A percentile compares a stretch with the other conserved stretches of the same genome.
Evolutionary conservation across 2,329 filamentous ascomycete species (phyloP).

Genomic region (Rhinocladiella mackenziei): DNA sequence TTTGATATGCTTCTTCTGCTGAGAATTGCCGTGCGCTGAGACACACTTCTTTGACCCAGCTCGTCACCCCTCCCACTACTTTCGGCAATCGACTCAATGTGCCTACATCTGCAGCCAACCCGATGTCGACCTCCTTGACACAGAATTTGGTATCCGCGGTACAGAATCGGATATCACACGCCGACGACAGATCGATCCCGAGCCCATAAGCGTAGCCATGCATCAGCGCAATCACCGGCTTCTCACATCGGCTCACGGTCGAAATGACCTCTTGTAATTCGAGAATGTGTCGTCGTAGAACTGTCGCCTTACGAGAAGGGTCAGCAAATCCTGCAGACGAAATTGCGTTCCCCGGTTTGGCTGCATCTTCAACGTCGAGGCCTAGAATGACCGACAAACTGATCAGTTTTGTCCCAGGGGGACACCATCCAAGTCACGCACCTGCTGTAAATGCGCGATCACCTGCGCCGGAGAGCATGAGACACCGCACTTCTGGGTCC

Average conservation of each 20-base stretch:
- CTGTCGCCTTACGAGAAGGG: conserved; percentile 59
- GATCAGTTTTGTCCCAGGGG: too few relatives aligned
- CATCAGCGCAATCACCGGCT: conserved; percentile 79
- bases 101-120: conserved; percentile 47
- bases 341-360: conserved; percentile 48
- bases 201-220: conserved; percentile 76
- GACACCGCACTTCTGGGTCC: conserved; percentile 68
- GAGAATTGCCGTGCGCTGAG: conserved; percentile 43
- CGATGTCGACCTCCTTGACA: conserved; percentile 50
- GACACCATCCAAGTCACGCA: conserved; percentile 5
- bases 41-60: conserved; percentile 50
- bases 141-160: conserved; percentile 37
- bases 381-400: conserved; percentile 52
- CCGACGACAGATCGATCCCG: conserved; percentile 60
- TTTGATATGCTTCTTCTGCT: conserved; percentile 42
- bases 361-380: conserved; percentile 73
- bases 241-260: conserved; percentile 79
- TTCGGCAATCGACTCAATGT: conserved; percentile 47
- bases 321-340: conserved; percentile 45
- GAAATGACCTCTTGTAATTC: conserved; percentile 78
- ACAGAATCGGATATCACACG: conserved; percentile 44
- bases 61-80: conserved; percentile 40
- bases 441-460: conserved; percentile 70
- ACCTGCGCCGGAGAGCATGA: conserved; percentile 77
- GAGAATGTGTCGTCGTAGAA: conserved; percentile 63